Evolutionary conservation across 768 basidiomycete species (phyloP).

Genomic region (Leccinum disarticulatum): DNA sequence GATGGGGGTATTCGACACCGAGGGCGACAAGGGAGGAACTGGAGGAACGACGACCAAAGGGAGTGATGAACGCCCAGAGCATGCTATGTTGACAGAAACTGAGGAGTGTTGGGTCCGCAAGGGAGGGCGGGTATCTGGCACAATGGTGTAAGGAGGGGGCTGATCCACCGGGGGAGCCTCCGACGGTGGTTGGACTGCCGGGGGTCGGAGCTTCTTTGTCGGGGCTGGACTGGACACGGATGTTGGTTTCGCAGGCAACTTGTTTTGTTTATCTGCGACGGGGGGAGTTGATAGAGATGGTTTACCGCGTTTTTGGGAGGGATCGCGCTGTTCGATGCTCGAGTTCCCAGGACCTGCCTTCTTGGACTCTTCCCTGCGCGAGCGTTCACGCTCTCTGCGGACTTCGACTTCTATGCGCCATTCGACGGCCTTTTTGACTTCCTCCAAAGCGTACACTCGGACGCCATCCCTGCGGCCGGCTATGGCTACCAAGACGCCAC

Average conservation of each 20-base stretch:
- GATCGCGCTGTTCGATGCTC: constrained; percentile 39
- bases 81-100: constrained; percentile 42
- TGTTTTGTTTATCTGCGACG: constrained; percentile 31
- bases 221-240: constrained; percentile 13
- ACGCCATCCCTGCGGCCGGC: constrained; percentile 86
- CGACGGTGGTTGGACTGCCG: constrained; percentile 25
- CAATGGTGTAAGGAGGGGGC: constrained; percentile 66
- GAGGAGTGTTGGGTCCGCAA: constrained; percentile 43
- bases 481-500: constrained; percentile 87
- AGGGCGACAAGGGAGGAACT: constrained; percentile 36
- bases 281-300: constrained; percentile 51
- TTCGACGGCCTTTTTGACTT: constrained; percentile 82
- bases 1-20: constrained; percentile 34
- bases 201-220: constrained; percentile 28
- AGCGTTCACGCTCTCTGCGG: constrained; percentile 70
- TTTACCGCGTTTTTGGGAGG: constrained; percentile 49
- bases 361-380: constrained; percentile 66
- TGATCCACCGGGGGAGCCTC: constrained; percentile 42
- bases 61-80: constrained; percentile 54
- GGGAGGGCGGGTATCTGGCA: constrained; percentile 30
- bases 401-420: constrained; percentile 84
- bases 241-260: constrained; percentile 21
- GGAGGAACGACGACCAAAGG: constrained; percentile 54
- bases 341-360: constrained; percentile 40
- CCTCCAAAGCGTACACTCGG: constrained; percentile 84